phyloP scores from a whole-genome alignment of 1,139 yeast genomes.

The Barnettozyma hawaiiensis region DNA sequence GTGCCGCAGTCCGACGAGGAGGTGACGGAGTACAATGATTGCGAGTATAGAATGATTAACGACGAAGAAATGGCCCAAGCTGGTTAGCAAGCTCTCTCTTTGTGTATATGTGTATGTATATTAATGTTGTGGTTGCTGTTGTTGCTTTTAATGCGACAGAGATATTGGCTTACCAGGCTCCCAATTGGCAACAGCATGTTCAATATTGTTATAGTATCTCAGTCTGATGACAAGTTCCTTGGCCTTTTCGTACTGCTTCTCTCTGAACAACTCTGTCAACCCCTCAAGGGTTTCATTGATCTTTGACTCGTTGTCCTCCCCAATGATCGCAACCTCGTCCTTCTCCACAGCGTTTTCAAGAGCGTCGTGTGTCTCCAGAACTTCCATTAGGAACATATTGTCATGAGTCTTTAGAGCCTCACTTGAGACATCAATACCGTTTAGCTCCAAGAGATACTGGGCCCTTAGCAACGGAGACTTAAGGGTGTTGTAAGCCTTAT shows the following conservation, averaged over 20 bases:
- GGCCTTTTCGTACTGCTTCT: slow-evolving; percentile 46
- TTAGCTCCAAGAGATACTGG: slow-evolving; percentile 43
- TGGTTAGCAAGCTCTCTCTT: background rate
- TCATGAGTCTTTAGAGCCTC: slow-evolving; percentile 38
- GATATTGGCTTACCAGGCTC: slow-evolving; percentile 63
- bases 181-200: slow-evolving; percentile 72
- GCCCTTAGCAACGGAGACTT: slow-evolving; percentile 67
- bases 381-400: slow-evolving; percentile 61
- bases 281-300: slow-evolving; percentile 30
- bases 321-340: slow-evolving; percentile 22
- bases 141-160: slow-evolving; percentile 43
- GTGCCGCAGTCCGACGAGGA: slow-evolving; percentile 59
- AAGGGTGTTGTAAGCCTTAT: slow-evolving; percentile 70
- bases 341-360: slow-evolving; percentile 51
- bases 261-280: slow-evolving; percentile 34
- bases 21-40: slow-evolving; percentile 50
- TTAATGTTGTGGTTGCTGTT: background rate
- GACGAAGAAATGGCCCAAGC: slow-evolving; percentile 48
- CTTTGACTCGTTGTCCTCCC: slow-evolving; percentile 26
- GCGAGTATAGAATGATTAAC: slow-evolving; percentile 61
- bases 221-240: slow-evolving; percentile 63
- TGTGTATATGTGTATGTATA: background rate
- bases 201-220: slow-evolving; percentile 81
- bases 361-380: slow-evolving; percentile 76
- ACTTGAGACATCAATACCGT: slow-evolving; percentile 38